Percentiles rank a stretch among this genome's conserved stretches.
phyloP scores from a whole-genome alignment of 2,329 filamentous ascomycete species.

The Fusarium ambrosium region DNA sequence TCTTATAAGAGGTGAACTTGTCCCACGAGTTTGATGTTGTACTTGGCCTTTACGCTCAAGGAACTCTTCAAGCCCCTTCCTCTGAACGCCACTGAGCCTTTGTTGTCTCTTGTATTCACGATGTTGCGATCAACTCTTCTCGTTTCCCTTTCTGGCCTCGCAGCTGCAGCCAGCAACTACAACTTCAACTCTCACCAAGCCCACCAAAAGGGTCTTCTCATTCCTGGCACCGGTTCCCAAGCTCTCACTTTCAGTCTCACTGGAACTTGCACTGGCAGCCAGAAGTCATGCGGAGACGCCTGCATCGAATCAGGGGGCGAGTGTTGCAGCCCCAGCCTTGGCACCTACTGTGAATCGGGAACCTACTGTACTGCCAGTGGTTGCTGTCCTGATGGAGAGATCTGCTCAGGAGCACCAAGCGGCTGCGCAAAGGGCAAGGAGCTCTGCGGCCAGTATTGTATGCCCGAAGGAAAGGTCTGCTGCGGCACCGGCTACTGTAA shows the following conservation, averaged over 20 bases:
- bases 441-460: constrained; percentile 48
- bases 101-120: background rate
- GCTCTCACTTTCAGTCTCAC: constrained; percentile 35
- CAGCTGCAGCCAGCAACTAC: constrained; percentile 32
- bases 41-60: background rate
- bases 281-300: constrained; percentile 46
- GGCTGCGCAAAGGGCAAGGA: constrained; percentile 45
- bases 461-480: constrained; percentile 50
- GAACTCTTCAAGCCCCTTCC: constrained; percentile 4
- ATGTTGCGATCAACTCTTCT: constrained; percentile 48
- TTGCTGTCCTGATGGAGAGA: constrained; percentile 52
- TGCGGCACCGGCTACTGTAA: constrained; percentile 50
- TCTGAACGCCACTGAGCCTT: background rate
- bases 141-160: constrained; percentile 44
- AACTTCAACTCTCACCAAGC: constrained; percentile 36
- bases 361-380: constrained; percentile 48
- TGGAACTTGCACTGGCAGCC: constrained; percentile 38
- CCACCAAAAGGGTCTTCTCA: constrained; percentile 27
- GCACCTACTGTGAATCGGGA: constrained; percentile 50
- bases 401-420: constrained; percentile 48
- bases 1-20: constrained; percentile 33
- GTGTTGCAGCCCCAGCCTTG: constrained; percentile 48
- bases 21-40: background rate
- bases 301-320: constrained; percentile 49
- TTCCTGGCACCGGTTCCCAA: constrained; percentile 37